These are phyloP conservation scores for Cutaneotrichosporon sp. DNA, from an alignment of 1,284 basidiomycete genomes.

Conservation along the genomic window DNA sequence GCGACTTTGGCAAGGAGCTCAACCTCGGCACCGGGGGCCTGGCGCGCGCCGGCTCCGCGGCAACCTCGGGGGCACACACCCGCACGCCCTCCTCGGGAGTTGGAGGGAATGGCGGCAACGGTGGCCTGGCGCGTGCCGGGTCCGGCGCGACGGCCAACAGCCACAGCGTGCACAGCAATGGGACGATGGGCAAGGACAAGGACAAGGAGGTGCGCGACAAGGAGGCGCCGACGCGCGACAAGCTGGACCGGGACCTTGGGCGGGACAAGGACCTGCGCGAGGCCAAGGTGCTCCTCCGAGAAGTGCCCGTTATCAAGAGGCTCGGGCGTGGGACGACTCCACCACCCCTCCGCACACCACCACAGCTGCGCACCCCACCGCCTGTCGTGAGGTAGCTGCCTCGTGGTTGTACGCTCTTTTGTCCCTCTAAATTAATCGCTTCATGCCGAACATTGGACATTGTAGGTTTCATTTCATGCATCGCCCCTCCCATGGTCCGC, in stretches of 20 bases:
- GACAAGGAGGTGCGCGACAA: neutral
- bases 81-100: neutral
- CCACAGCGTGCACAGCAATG: neutral
- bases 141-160: neutral
- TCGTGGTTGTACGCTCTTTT: neutral
- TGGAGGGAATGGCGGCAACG: too few relatives aligned
- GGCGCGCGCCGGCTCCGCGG: neutral
- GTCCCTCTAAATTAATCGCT: neutral
- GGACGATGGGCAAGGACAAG: neutral
- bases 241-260: neutral
- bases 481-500: neutral
- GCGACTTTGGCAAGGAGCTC: neutral
- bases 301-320: neutral
- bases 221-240: neutral
- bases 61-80: neutral
- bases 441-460: neutral
- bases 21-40: neutral
- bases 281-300: slow-evolving; percentile 3
- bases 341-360: neutral
- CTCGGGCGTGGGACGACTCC: neutral
- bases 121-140: neutral
- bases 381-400: neutral
- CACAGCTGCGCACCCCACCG: neutral
- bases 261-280: slow-evolving; percentile 1
- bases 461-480: slow-evolving; percentile 1